These are phyloP conservation scores for Trichoderma sp. DNA, from an alignment of 2,329 filamentous ascomycete species.

Conservation along the genomic window DNA sequence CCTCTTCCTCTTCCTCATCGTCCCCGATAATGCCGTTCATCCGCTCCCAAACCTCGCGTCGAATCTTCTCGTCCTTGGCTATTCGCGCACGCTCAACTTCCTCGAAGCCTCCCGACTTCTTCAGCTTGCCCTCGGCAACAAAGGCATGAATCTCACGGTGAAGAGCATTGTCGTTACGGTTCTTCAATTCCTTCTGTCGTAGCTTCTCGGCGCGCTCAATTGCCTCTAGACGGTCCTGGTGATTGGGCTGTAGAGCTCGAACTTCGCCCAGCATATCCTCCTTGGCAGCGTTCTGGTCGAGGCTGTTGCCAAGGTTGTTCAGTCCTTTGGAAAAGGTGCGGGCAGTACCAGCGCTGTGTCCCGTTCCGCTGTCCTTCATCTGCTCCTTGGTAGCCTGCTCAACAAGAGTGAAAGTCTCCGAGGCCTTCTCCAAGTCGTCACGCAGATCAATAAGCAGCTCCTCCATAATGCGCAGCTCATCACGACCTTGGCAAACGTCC, in stretches of 20 bases:
- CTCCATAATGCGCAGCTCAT: slow-evolving; percentile 93
- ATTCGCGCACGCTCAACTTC: slow-evolving; percentile 84
- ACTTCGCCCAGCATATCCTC: slow-evolving; percentile 92
- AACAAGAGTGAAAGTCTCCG: slow-evolving; percentile 88
- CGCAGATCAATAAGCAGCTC: slow-evolving; percentile 88
- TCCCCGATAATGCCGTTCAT: slow-evolving; percentile 56
- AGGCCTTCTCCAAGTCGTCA: slow-evolving; percentile 92
- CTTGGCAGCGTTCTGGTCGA: slow-evolving; percentile 78
- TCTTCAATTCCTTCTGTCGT: slow-evolving; percentile 82
- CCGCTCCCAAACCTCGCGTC: slow-evolving; percentile 73
- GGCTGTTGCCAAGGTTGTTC: slow-evolving; percentile 48
- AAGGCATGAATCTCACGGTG: slow-evolving; percentile 82
- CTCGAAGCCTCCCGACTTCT: slow-evolving; percentile 93
- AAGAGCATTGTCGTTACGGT: slow-evolving; percentile 69
- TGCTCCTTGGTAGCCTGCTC: slow-evolving; percentile 99
- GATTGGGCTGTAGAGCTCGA: slow-evolving; percentile 87
- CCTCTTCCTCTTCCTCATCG: slow-evolving; percentile 41
- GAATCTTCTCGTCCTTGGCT: slow-evolving; percentile 80
- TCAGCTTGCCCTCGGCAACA: slow-evolving; percentile 84
- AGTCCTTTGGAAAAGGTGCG: slow-evolving; percentile 56
- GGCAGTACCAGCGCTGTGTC: slow-evolving; percentile 48
- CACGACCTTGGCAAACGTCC: slow-evolving; percentile 90
- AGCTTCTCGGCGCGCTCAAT: slow-evolving; percentile 96
- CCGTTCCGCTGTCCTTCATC: slow-evolving; percentile 67
- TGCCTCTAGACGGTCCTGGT: slow-evolving; percentile 87